A percentile compares a stretch with the other conserved stretches of the same genome.
phyloP scores from a whole-genome alignment of 306 rosid genomes.

The Senna siamea region DNA sequence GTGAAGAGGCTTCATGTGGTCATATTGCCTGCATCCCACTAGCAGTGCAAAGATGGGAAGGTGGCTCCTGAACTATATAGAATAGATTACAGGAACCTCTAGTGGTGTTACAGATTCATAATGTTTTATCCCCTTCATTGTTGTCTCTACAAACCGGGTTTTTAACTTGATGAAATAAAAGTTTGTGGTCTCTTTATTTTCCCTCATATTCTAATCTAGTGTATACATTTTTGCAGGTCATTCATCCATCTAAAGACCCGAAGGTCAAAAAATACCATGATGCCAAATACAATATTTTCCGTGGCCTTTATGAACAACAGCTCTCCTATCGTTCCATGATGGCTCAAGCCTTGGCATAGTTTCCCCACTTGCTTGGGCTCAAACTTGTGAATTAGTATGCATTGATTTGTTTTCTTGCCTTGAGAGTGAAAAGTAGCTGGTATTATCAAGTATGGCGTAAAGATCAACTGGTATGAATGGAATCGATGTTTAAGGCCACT shows the following conservation, averaged over 20 bases:
- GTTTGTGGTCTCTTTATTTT: slow-evolving; percentile 13
- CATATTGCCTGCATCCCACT: slow-evolving; percentile 2
- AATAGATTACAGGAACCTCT: slow-evolving; percentile 4
- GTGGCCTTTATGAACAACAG: slow-evolving; percentile 79
- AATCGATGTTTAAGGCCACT: neutral
- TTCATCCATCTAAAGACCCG: slow-evolving; percentile 81
- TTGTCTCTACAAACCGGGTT: neutral
- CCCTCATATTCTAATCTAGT: slow-evolving; percentile 16
- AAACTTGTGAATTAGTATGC: slow-evolving; percentile 19
- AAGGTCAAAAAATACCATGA: slow-evolving; percentile 89
- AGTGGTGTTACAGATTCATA: slow-evolving; percentile 9
- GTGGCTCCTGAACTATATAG: neutral
- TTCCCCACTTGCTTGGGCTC: slow-evolving; percentile 28
- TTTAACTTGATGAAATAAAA: neutral
- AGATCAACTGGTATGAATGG: neutral
- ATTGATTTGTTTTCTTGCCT: slow-evolving; percentile 6
- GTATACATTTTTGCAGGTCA: slow-evolving; percentile 59
- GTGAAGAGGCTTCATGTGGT: slow-evolving; percentile 17
- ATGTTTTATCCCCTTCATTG: neutral
- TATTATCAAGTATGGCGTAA: neutral
- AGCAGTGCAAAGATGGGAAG: neutral
- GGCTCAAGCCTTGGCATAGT: slow-evolving; percentile 73
- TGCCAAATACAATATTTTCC: slow-evolving; percentile 78
- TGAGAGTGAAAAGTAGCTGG: slow-evolving; percentile 19
- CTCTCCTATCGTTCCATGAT: slow-evolving; percentile 74